These are phyloP conservation scores for Diaporthe sp. DNA, from an alignment of 2,329 filamentous ascomycete genomes.

Conservation along the genomic window DNA sequence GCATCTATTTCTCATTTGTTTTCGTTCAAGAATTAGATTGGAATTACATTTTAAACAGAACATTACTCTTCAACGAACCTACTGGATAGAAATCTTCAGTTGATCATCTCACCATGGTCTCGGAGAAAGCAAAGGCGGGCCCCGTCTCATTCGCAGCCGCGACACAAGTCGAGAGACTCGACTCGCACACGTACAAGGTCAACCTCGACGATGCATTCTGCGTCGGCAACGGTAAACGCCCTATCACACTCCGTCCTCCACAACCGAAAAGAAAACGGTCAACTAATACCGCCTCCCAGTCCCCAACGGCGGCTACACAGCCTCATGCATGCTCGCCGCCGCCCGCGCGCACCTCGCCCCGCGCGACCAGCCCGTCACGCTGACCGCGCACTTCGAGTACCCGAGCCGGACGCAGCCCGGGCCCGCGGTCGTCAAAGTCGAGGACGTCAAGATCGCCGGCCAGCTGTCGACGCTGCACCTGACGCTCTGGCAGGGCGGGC, in stretches of 20 bases:
- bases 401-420: constrained; percentile 55
- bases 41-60: no score
- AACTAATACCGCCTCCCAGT: constrained; percentile 45
- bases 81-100: background rate
- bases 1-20: no score
- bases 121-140: background rate
- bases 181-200: background rate
- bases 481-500: constrained; percentile 56
- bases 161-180: background rate
- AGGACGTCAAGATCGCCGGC: constrained; percentile 58
- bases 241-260: background rate
- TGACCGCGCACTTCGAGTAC: constrained; percentile 58
- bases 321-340: constrained; percentile 55
- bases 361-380: constrained; percentile 53
- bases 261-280: background rate
- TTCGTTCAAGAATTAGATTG: no score
- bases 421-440: constrained; percentile 54
- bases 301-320: constrained; percentile 62
- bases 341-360: constrained; percentile 51
- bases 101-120: background rate
- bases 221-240: background rate
- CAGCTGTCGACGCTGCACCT: constrained; percentile 58
- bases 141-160: background rate
- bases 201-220: background rate
- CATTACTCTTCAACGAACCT: accelerated